These are phyloP conservation scores for Yarrowia osloensis DNA, from an alignment of 805 yeast genomes.

Conservation along the genomic window DNA sequence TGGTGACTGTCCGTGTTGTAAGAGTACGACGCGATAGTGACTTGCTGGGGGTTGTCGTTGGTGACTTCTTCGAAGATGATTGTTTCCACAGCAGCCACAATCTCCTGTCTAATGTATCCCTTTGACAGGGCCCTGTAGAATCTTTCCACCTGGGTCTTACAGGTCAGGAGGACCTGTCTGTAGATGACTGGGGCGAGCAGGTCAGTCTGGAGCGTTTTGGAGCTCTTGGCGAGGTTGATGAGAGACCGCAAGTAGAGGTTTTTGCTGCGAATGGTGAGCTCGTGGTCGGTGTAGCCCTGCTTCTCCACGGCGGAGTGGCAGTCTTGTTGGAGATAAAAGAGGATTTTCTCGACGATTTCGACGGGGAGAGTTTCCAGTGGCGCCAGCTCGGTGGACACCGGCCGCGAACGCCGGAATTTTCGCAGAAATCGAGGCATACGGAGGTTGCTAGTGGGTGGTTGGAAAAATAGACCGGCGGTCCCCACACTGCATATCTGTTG, in stretches of 20 bases:
- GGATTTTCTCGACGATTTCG: constrained; percentile 19
- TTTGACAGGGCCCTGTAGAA: constrained; percentile 22
- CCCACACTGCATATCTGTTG: constrained; percentile 2
- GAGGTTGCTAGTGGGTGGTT: not conserved
- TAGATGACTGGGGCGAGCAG: constrained; percentile 26
- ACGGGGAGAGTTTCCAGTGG: constrained; percentile 18
- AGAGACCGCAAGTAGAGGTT: constrained; percentile 17
- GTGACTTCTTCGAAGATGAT: constrained; percentile 18
- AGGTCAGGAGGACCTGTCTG: constrained; percentile 17
- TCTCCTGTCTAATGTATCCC: constrained; percentile 1
- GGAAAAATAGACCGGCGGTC: not conserved
- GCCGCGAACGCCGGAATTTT: constrained; percentile 7
- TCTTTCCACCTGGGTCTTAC: constrained; percentile 7
- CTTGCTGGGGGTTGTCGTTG: constrained; percentile 16
- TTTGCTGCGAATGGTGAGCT: constrained; percentile 10
- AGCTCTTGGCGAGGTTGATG: not conserved
- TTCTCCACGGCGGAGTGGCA: not conserved
- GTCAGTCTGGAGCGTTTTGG: constrained; percentile 2
- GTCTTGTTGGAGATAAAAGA: not conserved
- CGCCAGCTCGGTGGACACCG: constrained; percentile 7
- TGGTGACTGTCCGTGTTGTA: not conserved
- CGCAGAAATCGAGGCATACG: constrained; percentile 21
- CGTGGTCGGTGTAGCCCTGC: constrained; percentile 13
- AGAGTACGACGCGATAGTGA: constrained; percentile 15
- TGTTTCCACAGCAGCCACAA: constrained; percentile 1